Evolutionary conservation across 1,139 yeast species (phyloP).

Genomic region (Geotrichum bryndzae): DNA sequence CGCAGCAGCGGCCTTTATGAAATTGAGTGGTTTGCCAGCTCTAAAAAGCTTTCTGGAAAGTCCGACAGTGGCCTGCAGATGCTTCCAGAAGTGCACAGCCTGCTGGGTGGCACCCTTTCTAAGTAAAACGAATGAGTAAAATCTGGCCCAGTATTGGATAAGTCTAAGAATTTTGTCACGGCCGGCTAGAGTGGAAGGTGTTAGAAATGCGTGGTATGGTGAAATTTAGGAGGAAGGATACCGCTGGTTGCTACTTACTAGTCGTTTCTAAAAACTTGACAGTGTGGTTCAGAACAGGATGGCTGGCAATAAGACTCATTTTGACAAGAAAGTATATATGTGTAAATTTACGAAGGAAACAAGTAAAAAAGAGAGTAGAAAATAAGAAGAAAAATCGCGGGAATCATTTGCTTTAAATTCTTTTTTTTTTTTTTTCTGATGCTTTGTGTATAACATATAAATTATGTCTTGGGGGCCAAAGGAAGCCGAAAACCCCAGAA

Average conservation of each 20-base stretch:
- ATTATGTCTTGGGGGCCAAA: neutral
- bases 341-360: neutral
- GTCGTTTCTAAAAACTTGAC: conserved; percentile 61
- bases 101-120: conserved; percentile 54
- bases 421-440: neutral
- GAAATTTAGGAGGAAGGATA: neutral
- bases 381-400: neutral
- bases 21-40: conserved; percentile 75
- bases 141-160: conserved; percentile 75
- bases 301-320: conserved; percentile 35
- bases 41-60: conserved; percentile 80
- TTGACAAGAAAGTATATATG: neutral
- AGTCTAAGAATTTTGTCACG: conserved; percentile 77
- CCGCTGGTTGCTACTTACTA: conserved; percentile 37
- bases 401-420: neutral
- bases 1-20: conserved; percentile 62
- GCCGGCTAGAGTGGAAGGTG: conserved; percentile 36
- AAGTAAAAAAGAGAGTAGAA: neutral
- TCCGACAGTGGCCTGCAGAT: conserved; percentile 54
- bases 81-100: conserved; percentile 46
- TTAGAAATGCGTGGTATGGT: neutral
- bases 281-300: conserved; percentile 63
- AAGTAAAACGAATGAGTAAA: conserved; percentile 56
- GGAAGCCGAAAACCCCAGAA: neutral
- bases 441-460: neutral